Evolutionary conservation across 192 early-diverging fungal genomes (phyloP).

Genomic region (Coemansia sp.): DNA sequence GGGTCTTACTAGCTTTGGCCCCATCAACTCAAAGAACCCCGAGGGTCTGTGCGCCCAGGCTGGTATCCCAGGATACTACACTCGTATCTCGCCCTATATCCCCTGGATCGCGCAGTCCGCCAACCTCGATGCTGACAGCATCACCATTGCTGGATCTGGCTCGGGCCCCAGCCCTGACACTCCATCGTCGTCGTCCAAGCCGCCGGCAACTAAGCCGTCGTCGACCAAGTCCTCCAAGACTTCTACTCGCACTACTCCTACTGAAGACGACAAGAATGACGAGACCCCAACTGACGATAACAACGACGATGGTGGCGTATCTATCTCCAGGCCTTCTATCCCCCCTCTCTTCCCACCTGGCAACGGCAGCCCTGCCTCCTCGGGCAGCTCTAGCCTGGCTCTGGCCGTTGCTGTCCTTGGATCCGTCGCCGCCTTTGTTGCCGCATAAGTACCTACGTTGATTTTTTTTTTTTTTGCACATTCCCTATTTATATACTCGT

Average conservation of each 20-base stretch:
- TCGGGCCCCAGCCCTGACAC: background rate
- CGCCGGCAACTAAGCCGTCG: background rate
- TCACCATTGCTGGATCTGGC: slow-evolving; percentile 12
- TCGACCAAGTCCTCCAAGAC: slow-evolving; percentile 2
- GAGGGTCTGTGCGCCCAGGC: slow-evolving; percentile 30
- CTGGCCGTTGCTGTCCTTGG: background rate
- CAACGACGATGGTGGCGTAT: background rate
- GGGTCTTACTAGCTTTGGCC: slow-evolving; percentile 47
- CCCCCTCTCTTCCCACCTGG: background rate
- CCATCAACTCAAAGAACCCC: slow-evolving; percentile 22
- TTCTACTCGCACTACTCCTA: slow-evolving; percentile 2
- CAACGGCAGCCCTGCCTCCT: background rate
- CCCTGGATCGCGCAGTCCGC: slow-evolving; percentile 36
- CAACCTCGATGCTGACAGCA: slow-evolving; percentile 15
- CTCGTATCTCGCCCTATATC: slow-evolving; percentile 41
- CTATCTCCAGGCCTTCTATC: background rate
- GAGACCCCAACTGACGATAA: background rate
- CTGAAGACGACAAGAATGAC: background rate
- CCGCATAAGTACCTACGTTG: background rate
- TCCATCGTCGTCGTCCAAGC: background rate
- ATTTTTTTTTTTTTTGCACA: background rate
- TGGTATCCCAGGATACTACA: slow-evolving; percentile 48
- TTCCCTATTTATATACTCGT: background rate
- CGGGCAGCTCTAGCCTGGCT: background rate
- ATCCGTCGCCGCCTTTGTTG: slow-evolving; percentile 6